phyloP scores from a whole-genome alignment of 805 yeast species.

The Scheffersomyces spartinae region DNA sequence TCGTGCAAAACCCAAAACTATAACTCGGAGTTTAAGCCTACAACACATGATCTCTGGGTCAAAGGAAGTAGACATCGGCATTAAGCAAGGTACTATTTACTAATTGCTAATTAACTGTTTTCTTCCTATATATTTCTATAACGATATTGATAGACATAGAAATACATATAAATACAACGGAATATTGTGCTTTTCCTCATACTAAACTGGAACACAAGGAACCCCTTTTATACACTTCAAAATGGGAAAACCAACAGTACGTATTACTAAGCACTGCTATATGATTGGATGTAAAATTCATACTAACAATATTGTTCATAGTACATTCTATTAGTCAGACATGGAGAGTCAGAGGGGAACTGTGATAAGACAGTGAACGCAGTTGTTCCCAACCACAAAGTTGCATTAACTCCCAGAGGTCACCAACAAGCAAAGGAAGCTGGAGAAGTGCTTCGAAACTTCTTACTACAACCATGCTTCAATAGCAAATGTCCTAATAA shows the following conservation, averaged over 20 bases:
- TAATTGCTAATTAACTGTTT: too few species aligned
- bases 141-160: too few species aligned
- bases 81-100: too few species aligned
- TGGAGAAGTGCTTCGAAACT: slow-evolving; percentile 38
- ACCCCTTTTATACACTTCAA: too few species aligned
- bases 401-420: slow-evolving; percentile 64
- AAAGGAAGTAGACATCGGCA: too few species aligned
- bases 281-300: slow-evolving; percentile 1
- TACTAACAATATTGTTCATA: slow-evolving; percentile 10
- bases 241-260: slow-evolving; percentile 24
- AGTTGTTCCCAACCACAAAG: slow-evolving; percentile 68
- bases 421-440: slow-evolving; percentile 52
- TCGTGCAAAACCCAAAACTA: too few species aligned
- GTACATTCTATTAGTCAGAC: slow-evolving; percentile 73
- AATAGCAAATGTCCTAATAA: slow-evolving; percentile 5
- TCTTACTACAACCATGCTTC: slow-evolving; percentile 25
- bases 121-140: too few species aligned
- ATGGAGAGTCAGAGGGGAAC: slow-evolving; percentile 90
- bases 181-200: too few species aligned
- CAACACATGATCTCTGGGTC: too few species aligned
- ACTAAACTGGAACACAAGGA: too few species aligned
- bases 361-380: slow-evolving; percentile 74
- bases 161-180: too few species aligned
- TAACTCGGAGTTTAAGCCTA: too few species aligned
- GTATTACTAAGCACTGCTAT: slow-evolving; percentile 5